phyloP scores from a whole-genome alignment of 2,329 filamentous ascomycete species.

The Tolypocladium endophyticum region DNA sequence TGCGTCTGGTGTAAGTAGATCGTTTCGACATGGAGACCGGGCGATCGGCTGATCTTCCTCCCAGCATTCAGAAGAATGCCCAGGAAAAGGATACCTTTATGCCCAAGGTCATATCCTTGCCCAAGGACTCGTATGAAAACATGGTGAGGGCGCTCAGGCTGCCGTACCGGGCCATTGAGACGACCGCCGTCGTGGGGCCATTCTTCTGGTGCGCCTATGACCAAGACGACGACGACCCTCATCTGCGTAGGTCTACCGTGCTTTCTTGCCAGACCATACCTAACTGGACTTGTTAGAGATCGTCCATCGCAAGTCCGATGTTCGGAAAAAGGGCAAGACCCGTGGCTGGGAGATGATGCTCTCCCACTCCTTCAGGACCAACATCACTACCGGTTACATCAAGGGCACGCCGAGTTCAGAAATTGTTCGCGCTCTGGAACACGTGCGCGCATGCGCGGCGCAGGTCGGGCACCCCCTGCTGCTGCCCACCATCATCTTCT shows the following conservation, averaged over 20 bases:
- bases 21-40: not conserved
- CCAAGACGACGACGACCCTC: conserved; percentile 43
- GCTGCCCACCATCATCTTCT: conserved; percentile 47
- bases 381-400: conserved; percentile 48
- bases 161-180: conserved; percentile 48
- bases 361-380: conserved; percentile 42
- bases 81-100: conserved; percentile 47
- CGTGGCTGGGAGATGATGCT: conserved; percentile 56
- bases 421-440: conserved; percentile 35
- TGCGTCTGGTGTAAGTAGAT: conserved; percentile 42
- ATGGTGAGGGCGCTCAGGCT: conserved; percentile 46
- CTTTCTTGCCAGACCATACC: not conserved
- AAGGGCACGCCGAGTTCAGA: conserved; percentile 51
- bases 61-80: conserved; percentile 45
- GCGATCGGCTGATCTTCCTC: not conserved
- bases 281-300: conserved; percentile 31
- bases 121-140: conserved; percentile 35
- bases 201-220: conserved; percentile 53
- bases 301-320: conserved; percentile 55
- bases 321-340: conserved; percentile 52
- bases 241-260: conserved; percentile 36
- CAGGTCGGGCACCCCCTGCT: conserved; percentile 49
- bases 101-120: conserved; percentile 42
- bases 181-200: conserved; percentile 47
- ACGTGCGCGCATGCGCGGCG: conserved; percentile 36